phyloP scores from a whole-genome alignment of 2,329 filamentous ascomycete genomes.

The Chaetomium sp. region DNA sequence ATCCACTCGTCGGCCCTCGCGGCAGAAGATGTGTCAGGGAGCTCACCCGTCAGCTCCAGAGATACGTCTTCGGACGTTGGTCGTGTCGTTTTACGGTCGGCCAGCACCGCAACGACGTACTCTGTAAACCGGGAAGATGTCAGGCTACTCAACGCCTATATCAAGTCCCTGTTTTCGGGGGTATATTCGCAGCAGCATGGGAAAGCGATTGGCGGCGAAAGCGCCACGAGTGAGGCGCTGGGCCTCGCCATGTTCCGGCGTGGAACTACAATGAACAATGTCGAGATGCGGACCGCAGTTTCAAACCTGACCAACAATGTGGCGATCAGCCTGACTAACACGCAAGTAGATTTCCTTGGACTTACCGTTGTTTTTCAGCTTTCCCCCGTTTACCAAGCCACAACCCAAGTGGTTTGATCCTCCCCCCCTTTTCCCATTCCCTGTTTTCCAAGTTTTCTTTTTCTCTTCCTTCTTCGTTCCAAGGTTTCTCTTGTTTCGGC shows the following conservation, averaged over 20 bases:
- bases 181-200: slow-evolving; percentile 19
- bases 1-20: slow-evolving; percentile 13
- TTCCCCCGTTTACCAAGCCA: not conserved
- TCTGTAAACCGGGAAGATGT: slow-evolving; percentile 16
- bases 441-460: not conserved
- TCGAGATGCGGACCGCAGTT: slow-evolving; percentile 16
- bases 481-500: too few relatives aligned
- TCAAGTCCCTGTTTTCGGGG: slow-evolving; percentile 18
- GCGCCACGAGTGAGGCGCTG: slow-evolving; percentile 17
- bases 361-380: not conserved
- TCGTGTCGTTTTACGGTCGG: not conserved
- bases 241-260: slow-evolving; percentile 18
- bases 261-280: not conserved
- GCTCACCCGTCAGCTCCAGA: not conserved
- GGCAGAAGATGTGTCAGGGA: not conserved
- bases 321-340: slow-evolving; percentile 22
- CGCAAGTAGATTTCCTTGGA: slow-evolving; percentile 19
- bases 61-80: not conserved
- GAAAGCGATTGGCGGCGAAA: slow-evolving; percentile 8
- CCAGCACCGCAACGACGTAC: slow-evolving; percentile 8
- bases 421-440: not conserved
- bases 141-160: slow-evolving; percentile 14
- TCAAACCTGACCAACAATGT: slow-evolving; percentile 23
- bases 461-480: not conserved
- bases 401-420: not conserved